Percentiles rank a stretch among this genome's conserved stretches.
Evolutionary conservation across 1,284 basidiomycete genomes (phyloP).

Genomic region (Neolentinus lepideus): DNA sequence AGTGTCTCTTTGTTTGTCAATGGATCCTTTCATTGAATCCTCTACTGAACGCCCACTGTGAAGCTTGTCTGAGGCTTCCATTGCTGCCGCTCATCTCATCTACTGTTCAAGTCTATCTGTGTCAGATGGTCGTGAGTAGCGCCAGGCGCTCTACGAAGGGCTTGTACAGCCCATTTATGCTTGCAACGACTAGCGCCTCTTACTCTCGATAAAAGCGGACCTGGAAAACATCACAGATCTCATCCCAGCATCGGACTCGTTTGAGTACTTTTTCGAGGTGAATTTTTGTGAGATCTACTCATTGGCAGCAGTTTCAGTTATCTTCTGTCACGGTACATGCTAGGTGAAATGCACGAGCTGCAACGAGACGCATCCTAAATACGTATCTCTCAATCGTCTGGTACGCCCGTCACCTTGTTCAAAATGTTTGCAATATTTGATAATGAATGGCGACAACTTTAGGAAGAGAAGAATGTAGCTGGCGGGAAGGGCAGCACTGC

Average conservation of each 20-base stretch:
- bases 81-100: no score
- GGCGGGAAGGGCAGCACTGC: conserved; percentile 61
- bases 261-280: conserved; percentile 76
- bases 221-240: conserved; percentile 71
- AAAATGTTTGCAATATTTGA: no score
- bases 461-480: conserved; percentile 63
- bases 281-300: conserved; percentile 1
- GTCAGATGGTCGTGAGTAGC: conserved; percentile 24
- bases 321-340: neutral
- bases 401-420: conserved; percentile 32
- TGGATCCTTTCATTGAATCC: no score
- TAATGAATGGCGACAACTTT: conserved; percentile 1
- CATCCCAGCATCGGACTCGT: conserved; percentile 46
- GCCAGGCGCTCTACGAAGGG: neutral
- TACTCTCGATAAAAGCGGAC: conserved; percentile 69
- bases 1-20: no score
- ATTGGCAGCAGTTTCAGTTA: no score
- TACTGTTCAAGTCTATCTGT: no score
- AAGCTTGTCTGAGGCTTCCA: no score
- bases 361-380: conserved; percentile 64
- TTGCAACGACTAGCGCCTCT: conserved; percentile 34
- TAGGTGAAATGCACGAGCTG: conserved; percentile 80
- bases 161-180: conserved; percentile 1
- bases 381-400: conserved; percentile 58
- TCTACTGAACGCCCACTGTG: no score